Conservation (phyloP, 2,329 filamentous ascomycete species). For the Nannizziopsis arthrosporioides region DNA sequence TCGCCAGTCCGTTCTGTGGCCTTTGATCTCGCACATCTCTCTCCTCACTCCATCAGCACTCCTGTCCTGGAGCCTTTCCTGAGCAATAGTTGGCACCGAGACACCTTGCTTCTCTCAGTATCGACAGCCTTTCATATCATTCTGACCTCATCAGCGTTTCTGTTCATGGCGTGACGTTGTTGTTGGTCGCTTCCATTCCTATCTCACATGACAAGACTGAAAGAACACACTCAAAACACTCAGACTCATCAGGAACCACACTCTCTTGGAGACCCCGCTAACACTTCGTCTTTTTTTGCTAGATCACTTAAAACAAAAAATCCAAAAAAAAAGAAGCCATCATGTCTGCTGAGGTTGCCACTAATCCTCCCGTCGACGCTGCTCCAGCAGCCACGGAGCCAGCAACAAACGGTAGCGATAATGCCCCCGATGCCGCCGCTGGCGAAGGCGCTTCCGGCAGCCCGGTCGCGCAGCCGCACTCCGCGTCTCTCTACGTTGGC, state of each 20-base stretch:
- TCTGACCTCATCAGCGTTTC: neutral
- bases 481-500: constrained; percentile 95
- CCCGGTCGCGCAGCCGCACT: constrained; percentile 71
- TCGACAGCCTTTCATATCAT: neutral
- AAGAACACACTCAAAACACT: constrained; percentile 3
- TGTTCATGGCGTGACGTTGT: neutral
- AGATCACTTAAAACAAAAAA: constrained; percentile 40
- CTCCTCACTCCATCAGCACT: constrained; percentile 3
- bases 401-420: constrained; percentile 46
- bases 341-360: constrained; percentile 69
- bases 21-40: constrained; percentile 22
- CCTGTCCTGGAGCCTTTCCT: no score
- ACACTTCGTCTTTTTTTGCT: no score
- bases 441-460: constrained; percentile 50
- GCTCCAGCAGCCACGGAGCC: constrained; percentile 46
- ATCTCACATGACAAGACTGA: constrained; percentile 3
- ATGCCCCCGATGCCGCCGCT: constrained; percentile 33
- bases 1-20: neutral
- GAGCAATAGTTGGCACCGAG: no score
- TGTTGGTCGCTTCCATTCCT: neutral
- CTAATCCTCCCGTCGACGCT: constrained; percentile 53
- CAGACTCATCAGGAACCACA: neutral
- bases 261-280: neutral
- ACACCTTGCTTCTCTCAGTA: neutral
- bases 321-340: constrained; percentile 48